phyloP scores from a whole-genome alignment of 1,284 basidiomycete species.

The Heterobasidion irregulare region DNA sequence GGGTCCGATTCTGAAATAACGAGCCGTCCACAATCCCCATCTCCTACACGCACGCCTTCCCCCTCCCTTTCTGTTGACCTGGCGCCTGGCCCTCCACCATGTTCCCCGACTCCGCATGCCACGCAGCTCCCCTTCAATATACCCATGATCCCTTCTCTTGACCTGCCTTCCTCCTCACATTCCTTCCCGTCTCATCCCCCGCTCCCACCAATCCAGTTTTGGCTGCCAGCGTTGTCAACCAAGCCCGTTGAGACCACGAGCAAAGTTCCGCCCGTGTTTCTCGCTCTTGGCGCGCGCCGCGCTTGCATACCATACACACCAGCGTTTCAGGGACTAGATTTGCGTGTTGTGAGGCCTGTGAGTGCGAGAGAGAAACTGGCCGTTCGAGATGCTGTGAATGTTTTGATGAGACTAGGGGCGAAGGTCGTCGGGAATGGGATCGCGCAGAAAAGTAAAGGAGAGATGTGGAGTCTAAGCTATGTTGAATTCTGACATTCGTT shows the following conservation, averaged over 20 bases:
- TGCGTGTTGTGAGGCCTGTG: slow-evolving; percentile 10
- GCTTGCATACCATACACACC: slow-evolving; percentile 14
- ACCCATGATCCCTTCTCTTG: background rate
- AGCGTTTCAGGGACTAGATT: slow-evolving; percentile 13
- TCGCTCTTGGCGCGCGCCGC: slow-evolving; percentile 13
- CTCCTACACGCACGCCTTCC: background rate
- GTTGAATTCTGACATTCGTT: slow-evolving; percentile 6
- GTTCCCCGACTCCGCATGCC: background rate
- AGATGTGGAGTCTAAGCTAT: slow-evolving; percentile 16
- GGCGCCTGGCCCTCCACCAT: background rate
- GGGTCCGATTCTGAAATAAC: background rate
- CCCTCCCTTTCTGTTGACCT: background rate
- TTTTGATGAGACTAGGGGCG: slow-evolving; percentile 10
- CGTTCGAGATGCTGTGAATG: slow-evolving; percentile 10
- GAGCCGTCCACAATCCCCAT: background rate
- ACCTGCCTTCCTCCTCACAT: background rate
- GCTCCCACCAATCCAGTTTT: slow-evolving; percentile 13
- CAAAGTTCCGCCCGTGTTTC: slow-evolving; percentile 10
- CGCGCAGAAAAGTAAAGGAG: slow-evolving; percentile 4
- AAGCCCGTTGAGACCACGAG: background rate
- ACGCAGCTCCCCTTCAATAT: background rate
- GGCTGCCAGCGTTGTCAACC: slow-evolving; percentile 10
- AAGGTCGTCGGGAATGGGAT: slow-evolving; percentile 5
- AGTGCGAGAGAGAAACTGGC: slow-evolving; percentile 12
- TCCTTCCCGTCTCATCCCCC: slow-evolving; percentile 1